Evolutionary conservation across 169 alveolate species (phyloP).

Genomic region (Cryptosporidium andersoni): DNA sequence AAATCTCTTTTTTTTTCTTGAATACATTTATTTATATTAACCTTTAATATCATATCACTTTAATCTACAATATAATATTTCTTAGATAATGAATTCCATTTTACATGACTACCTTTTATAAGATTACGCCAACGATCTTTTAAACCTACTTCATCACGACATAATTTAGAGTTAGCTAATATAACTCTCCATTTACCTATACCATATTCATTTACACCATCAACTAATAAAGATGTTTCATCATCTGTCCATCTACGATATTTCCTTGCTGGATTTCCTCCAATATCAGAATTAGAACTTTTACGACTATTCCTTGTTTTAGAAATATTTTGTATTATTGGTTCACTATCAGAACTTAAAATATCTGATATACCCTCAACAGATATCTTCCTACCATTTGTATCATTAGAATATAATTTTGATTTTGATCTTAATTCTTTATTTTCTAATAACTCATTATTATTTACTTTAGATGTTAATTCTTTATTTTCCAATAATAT

Average conservation of each 20-base stretch:
- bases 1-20: too few species aligned
- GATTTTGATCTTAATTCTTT: neutral
- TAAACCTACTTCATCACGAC: constrained; percentile 62
- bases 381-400: neutral
- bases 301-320: neutral
- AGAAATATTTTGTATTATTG: neutral
- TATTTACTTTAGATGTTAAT: neutral
- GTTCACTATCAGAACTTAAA: neutral
- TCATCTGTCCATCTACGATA: constrained; percentile 63
- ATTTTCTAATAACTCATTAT: neutral
- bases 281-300: neutral
- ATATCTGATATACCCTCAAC: neutral
- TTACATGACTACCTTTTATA: constrained; percentile 61
- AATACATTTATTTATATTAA: too few species aligned
- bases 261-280: constrained; percentile 12
- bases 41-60: too few species aligned
- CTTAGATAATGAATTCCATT: constrained; percentile 27
- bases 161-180: constrained; percentile 24
- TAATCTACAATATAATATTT: constrained; percentile 10
- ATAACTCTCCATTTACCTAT: constrained; percentile 66
- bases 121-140: constrained; percentile 70
- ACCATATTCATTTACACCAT: constrained; percentile 56
- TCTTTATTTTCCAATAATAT: neutral
- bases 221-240: constrained; percentile 28
- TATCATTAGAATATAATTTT: neutral